A percentile compares a stretch with the other conserved stretches of the same genome.
Conservation (phyloP, 805 yeast genomes). For the Cyberlindnera bimundalis region DNA sequence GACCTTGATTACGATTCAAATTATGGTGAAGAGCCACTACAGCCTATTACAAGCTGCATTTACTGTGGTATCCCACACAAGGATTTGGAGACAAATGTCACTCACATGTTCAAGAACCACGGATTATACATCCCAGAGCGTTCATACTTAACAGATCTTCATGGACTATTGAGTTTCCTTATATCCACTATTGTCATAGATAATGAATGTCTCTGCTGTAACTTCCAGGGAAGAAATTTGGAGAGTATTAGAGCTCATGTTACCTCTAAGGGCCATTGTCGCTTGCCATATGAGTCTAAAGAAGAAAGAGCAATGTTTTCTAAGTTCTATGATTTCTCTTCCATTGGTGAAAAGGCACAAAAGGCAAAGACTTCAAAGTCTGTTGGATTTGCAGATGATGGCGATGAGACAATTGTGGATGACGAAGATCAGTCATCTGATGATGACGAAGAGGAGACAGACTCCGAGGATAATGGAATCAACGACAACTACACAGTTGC, state of each 20-base stretch:
- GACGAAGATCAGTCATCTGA: not conserved
- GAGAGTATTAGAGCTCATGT: conserved; percentile 91
- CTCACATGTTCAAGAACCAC: conserved; percentile 75
- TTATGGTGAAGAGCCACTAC: conserved; percentile 30
- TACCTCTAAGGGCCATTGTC: conserved; percentile 80
- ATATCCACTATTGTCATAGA: conserved; percentile 83
- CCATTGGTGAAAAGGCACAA: conserved; percentile 40
- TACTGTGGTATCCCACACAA: conserved; percentile 53
- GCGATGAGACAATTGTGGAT: conserved; percentile 23
- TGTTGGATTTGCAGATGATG: conserved; percentile 33
- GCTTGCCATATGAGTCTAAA: conserved; percentile 80
- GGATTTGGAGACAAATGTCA: conserved; percentile 55
- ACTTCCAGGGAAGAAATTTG: conserved; percentile 76
- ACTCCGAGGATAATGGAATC: conserved; percentile 20
- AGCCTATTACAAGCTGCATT: conserved; percentile 49
- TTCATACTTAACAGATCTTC: conserved; percentile 59
- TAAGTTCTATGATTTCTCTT: conserved; percentile 79
- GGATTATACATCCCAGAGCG: conserved; percentile 89
- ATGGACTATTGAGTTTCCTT: conserved; percentile 70
- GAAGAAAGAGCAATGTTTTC: conserved; percentile 74
- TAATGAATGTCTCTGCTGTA: conserved; percentile 77
- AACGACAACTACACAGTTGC: conserved; percentile 34
- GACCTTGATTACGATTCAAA: conserved; percentile 14
- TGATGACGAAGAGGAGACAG: conserved; percentile 2
- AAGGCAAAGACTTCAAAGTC: conserved; percentile 28